These are phyloP conservation scores for Scutellaria minor DNA, from an alignment of 257 asterid genomes.

Conservation along the genomic window DNA sequence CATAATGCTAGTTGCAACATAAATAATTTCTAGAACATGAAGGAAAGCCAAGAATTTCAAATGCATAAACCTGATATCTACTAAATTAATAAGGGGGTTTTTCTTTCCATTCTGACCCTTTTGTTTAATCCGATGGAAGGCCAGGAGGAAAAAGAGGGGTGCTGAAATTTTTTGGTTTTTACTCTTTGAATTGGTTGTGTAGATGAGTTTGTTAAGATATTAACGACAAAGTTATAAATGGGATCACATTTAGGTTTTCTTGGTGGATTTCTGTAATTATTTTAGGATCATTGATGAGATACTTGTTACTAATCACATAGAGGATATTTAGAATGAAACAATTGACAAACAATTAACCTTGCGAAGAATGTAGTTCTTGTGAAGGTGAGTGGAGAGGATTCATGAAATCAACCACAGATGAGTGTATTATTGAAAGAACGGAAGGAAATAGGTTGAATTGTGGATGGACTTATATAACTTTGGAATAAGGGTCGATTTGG, in stretches of 20 bases:
- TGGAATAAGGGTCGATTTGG: neutral
- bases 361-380: conserved; percentile 1
- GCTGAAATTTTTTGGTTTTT: conserved; percentile 11
- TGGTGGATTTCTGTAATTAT: conserved; percentile 4
- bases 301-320: conserved; percentile 10
- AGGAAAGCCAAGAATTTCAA: neutral
- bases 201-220: neutral
- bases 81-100: neutral
- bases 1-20: neutral
- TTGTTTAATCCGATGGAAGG: neutral
- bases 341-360: neutral
- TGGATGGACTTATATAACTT: neutral
- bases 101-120: neutral
- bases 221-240: neutral
- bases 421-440: neutral
- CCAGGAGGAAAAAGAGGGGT: neutral
- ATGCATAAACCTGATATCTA: neutral
- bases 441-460: conserved; percentile 3
- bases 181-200: conserved; percentile 6
- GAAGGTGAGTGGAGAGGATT: conserved; percentile 10
- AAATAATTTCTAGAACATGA: neutral
- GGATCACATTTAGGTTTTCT: neutral
- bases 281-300: neutral
- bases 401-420: neutral
- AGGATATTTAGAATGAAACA: neutral